These are phyloP conservation scores for Alternaria dauci DNA, from an alignment of 2,329 filamentous ascomycete genomes.

Conservation along the genomic window DNA sequence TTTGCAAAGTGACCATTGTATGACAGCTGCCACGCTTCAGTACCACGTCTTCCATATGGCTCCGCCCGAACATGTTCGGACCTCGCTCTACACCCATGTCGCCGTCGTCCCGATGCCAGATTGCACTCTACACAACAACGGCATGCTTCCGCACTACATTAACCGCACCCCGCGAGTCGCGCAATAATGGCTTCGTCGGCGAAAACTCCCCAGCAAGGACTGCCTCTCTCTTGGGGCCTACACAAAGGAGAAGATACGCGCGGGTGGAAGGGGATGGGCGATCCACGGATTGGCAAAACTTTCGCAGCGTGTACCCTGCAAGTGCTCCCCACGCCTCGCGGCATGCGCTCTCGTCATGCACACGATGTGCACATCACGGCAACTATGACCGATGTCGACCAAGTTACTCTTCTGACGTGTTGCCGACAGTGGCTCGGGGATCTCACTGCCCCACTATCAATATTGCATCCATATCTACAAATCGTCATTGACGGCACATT, in stretches of 20 bases:
- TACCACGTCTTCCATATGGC: slow-evolving; percentile 18
- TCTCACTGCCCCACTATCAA: slow-evolving; percentile 26
- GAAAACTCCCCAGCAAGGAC: slow-evolving; percentile 25
- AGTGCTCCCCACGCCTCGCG: slow-evolving; percentile 14
- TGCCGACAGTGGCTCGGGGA: slow-evolving; percentile 36
- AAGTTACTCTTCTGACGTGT: slow-evolving; percentile 20
- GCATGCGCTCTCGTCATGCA: slow-evolving; percentile 9
- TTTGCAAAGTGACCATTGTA: slow-evolving; percentile 1
- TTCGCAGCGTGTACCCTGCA: slow-evolving; percentile 29
- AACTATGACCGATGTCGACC: slow-evolving; percentile 30
- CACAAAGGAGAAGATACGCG: slow-evolving; percentile 32
- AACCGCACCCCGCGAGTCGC: slow-evolving; percentile 23
- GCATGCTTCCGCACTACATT: slow-evolving; percentile 13
- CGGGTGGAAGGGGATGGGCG: slow-evolving; percentile 28
- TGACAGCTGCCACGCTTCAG: slow-evolving; percentile 12
- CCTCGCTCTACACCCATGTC: slow-evolving; percentile 4
- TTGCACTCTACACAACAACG: slow-evolving; percentile 21
- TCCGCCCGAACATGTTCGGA: slow-evolving; percentile 26
- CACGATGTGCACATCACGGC: slow-evolving; percentile 40
- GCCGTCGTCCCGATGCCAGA: slow-evolving; percentile 24
- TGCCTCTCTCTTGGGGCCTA: slow-evolving; percentile 14
- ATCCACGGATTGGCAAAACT: slow-evolving; percentile 24
- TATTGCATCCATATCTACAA: slow-evolving; percentile 22
- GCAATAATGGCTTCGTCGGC: slow-evolving; percentile 18
- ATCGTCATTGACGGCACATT: slow-evolving; percentile 11